These are phyloP conservation scores for Trifolium dubium DNA, from an alignment of 306 rosid species.

Conservation along the genomic window DNA sequence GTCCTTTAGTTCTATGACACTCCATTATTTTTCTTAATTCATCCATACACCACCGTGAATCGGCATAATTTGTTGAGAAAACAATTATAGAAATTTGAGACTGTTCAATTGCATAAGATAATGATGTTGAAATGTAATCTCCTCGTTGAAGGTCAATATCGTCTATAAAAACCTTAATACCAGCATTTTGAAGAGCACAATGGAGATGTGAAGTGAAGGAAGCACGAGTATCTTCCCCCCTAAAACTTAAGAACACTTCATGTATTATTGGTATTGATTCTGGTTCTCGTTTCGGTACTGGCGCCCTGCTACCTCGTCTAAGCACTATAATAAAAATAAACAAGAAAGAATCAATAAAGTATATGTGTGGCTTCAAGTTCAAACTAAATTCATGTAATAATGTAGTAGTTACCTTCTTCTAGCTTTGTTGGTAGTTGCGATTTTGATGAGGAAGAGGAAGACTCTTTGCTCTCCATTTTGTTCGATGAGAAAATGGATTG, in stretches of 20 bases:
- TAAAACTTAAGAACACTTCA: neutral
- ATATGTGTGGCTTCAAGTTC: too few species aligned
- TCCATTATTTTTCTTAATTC: neutral
- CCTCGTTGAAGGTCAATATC: neutral
- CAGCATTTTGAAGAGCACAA: neutral
- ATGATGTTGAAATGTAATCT: neutral
- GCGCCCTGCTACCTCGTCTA: too few species aligned
- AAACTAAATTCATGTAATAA: too few species aligned
- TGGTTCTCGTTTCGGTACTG: too few species aligned
- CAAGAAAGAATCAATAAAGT: too few species aligned
- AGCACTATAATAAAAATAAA: too few species aligned
- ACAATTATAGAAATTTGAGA: neutral
- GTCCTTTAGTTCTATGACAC: neutral
- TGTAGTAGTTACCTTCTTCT: too few species aligned
- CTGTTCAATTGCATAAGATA: neutral
- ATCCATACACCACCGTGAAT: neutral
- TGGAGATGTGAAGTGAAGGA: neutral
- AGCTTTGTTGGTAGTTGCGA: too few species aligned
- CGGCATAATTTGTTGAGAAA: neutral
- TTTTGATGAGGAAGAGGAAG: too few species aligned
- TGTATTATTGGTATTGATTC: neutral
- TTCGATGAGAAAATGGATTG: too few species aligned
- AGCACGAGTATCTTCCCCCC: neutral
- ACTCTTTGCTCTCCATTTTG: too few species aligned
- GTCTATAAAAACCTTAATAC: neutral